phyloP scores from a whole-genome alignment of 2,329 filamentous ascomycete species.

The Biscogniauxia sp. region DNA sequence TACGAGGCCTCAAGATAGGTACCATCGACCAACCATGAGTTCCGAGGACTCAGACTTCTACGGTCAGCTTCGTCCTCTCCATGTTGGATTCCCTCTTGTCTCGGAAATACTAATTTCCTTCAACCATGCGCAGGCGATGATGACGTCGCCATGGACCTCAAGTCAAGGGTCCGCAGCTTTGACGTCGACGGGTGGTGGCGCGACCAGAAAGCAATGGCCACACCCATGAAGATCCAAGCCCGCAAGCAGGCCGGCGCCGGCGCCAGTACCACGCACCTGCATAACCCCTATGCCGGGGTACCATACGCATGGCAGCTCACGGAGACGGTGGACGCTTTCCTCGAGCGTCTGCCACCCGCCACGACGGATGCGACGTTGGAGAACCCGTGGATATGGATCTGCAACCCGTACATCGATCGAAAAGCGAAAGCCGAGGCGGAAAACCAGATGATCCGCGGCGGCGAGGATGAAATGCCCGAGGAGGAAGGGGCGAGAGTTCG shows the following conservation, averaged over 20 bases:
- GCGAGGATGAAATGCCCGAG: conserved; percentile 49
- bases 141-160: conserved; percentile 44
- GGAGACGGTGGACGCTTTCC: conserved; percentile 64
- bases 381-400: conserved; percentile 70
- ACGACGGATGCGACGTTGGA: conserved; percentile 48
- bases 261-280: conserved; percentile 34
- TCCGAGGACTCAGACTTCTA: conserved; percentile 58
- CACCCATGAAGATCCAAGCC: conserved; percentile 23
- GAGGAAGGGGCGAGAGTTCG: conserved; percentile 44
- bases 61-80: conserved; percentile 36
- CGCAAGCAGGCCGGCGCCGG: conserved; percentile 9
- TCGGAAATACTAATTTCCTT: conserved; percentile 9
- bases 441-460: conserved; percentile 40
- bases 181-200: conserved; percentile 51
- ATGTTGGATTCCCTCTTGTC: not conserved
- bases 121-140: conserved; percentile 49
- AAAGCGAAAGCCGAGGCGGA: conserved; percentile 33
- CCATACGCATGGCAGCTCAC: conserved; percentile 59
- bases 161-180: conserved; percentile 50
- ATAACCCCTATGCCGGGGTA: conserved; percentile 59
- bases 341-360: conserved; percentile 65
- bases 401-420: conserved; percentile 56
- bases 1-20: conserved; percentile 2
- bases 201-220: conserved; percentile 18
- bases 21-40: conserved; percentile 32